Percentiles rank a stretch among this genome's conserved stretches.
These are phyloP conservation scores for Umbilicaria muhlenbergii DNA, from an alignment of 495 filamentous ascomycete species.

Conservation along the genomic window DNA sequence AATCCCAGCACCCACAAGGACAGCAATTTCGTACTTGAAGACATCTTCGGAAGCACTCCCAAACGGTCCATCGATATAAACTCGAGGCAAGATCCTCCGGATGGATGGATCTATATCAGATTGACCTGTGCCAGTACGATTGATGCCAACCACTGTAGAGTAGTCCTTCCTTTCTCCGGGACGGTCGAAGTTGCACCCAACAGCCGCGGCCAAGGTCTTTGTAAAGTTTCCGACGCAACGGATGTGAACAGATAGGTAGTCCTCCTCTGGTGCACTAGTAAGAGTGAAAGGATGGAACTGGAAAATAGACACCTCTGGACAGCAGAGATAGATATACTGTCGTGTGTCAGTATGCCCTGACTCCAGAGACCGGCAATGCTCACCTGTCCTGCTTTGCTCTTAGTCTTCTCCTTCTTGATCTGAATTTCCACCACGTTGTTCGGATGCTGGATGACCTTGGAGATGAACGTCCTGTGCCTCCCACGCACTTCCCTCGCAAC, in stretches of 20 bases:
- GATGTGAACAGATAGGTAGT: conserved; percentile 69
- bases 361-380: background rate
- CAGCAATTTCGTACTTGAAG: conserved; percentile 60
- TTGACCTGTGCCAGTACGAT: conserved; percentile 31
- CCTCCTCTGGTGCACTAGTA: conserved; percentile 66
- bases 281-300: conserved; percentile 70
- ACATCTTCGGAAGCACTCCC: conserved; percentile 63
- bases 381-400: conserved; percentile 57
- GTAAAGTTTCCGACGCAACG: conserved; percentile 60
- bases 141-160: conserved; percentile 43
- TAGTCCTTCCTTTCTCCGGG: conserved; percentile 16
- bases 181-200: conserved; percentile 51
- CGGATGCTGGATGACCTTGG: conserved; percentile 70
- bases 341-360: background rate
- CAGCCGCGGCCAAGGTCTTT: conserved; percentile 39
- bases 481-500: conserved; percentile 55
- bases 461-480: conserved; percentile 61
- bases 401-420: conserved; percentile 68
- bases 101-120: conserved; percentile 48
- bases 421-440: conserved; percentile 74
- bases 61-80: conserved; percentile 68
- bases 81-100: conserved; percentile 52
- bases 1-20: conserved; percentile 56
- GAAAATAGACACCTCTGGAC: conserved; percentile 63
- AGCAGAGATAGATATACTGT: conserved; percentile 66